phyloP scores from a whole-genome alignment of 805 yeast species.

The Ogataea pilisensis region DNA sequence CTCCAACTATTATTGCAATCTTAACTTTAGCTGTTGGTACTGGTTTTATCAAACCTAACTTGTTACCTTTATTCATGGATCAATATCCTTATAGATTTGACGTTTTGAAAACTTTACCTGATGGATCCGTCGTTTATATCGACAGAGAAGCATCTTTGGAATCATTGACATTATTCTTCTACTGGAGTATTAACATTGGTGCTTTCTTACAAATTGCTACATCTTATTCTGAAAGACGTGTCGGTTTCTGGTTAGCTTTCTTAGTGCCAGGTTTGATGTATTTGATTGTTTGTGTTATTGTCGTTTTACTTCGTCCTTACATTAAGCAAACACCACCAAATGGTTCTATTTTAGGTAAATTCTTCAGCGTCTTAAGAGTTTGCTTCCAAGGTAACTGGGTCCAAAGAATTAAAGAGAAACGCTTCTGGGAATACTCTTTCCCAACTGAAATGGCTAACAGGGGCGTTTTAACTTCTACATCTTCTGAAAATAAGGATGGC shows the following conservation, averaged over 20 bases:
- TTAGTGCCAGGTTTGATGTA: constrained; percentile 54
- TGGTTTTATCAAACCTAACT: constrained; percentile 52
- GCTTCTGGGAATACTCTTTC: constrained; percentile 48
- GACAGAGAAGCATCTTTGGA: constrained; percentile 42
- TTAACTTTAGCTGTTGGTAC: constrained; percentile 42
- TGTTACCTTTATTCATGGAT: constrained; percentile 48
- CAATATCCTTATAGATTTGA: constrained; percentile 62
- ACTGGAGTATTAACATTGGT: constrained; percentile 54
- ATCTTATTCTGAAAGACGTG: constrained; percentile 45
- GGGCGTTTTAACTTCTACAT: constrained; percentile 34
- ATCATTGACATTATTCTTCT: constrained; percentile 40
- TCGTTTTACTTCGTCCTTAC: constrained; percentile 32
- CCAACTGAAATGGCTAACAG: constrained; percentile 41
- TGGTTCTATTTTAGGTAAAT: constrained; percentile 45
- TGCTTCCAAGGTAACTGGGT: constrained; percentile 41
- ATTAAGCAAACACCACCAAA: constrained; percentile 33
- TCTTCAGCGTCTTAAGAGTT: constrained; percentile 37
- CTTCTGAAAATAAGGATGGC: constrained; percentile 27
- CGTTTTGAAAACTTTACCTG: constrained; percentile 51
- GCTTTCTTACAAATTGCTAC: constrained; percentile 51
- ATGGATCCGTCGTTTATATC: constrained; percentile 63
- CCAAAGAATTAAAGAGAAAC: constrained; percentile 35
- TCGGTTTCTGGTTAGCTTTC: constrained; percentile 54
- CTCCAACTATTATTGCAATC: constrained; percentile 39
- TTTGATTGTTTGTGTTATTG: constrained; percentile 46